Conservation (phyloP, 2,329 filamentous ascomycete genomes). For the Leptographium procerum region DNA sequence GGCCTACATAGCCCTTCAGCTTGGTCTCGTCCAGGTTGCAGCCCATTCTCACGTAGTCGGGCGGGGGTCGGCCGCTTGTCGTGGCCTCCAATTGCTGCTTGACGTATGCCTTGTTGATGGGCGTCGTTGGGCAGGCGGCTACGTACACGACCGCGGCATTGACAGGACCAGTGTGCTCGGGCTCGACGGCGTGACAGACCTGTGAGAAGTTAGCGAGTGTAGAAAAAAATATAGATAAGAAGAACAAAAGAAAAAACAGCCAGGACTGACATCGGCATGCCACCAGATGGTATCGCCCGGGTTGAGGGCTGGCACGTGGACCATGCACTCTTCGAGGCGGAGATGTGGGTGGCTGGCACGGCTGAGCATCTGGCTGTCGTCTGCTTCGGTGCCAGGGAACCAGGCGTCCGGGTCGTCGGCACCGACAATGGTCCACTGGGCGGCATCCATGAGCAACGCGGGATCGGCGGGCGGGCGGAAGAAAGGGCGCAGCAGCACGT, state of each 20-base stretch:
- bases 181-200: constrained; percentile 9
- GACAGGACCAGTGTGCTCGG: constrained; percentile 4
- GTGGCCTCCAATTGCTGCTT: constrained; percentile 2
- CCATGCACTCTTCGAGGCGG: background rate
- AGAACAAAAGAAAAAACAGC: background rate
- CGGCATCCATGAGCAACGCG: constrained; percentile 22
- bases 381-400: constrained; percentile 23
- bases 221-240: too few species aligned
- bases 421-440: constrained; percentile 19
- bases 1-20: background rate
- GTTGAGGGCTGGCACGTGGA: background rate
- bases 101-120: constrained; percentile 6
- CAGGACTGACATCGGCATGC: constrained; percentile 7
- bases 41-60: constrained; percentile 13
- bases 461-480: constrained; percentile 22
- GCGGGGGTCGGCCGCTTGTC: constrained; percentile 6
- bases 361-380: constrained; percentile 16
- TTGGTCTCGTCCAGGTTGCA: background rate
- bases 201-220: background rate
- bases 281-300: constrained; percentile 3
- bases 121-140: constrained; percentile 7
- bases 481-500: constrained; percentile 28
- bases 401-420: constrained; percentile 18
- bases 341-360: background rate
- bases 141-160: constrained; percentile 6